A percentile compares a stretch with the other conserved stretches of the same genome.
phyloP scores from a whole-genome alignment of 2,329 filamentous ascomycete species.

The Ophiostoma populinum region DNA sequence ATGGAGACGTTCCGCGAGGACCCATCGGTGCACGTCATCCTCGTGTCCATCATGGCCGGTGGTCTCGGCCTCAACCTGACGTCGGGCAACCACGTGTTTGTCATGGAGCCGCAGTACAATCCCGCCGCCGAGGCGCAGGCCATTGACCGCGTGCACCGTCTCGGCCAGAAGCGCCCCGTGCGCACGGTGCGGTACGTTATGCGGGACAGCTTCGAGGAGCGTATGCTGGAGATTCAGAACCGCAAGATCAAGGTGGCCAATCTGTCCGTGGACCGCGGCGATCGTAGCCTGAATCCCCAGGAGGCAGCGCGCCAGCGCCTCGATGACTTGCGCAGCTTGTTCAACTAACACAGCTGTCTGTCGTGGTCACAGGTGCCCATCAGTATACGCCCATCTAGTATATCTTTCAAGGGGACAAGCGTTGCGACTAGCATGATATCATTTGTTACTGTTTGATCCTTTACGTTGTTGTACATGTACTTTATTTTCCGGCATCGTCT shows the following conservation, averaged over 20 bases:
- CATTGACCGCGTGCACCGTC: conserved; percentile 76
- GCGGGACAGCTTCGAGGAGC: conserved; percentile 80
- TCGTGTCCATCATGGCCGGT: conserved; percentile 84
- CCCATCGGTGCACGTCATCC: conserved; percentile 53
- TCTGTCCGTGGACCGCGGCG: conserved; percentile 27
- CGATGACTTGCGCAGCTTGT: conserved; percentile 40
- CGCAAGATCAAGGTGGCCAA: conserved; percentile 88
- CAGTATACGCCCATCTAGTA: no score
- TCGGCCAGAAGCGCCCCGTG: conserved; percentile 81
- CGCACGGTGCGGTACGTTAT: conserved; percentile 82
- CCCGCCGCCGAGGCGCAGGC: conserved; percentile 90
- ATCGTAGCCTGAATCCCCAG: conserved; percentile 15
- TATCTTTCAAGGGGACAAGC: no score
- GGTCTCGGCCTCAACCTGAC: conserved; percentile 86
- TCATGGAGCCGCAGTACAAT: conserved; percentile 98
- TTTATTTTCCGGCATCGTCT: no score
- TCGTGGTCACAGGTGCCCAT: background rate
- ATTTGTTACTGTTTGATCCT: no score
- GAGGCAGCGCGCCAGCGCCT: conserved; percentile 28
- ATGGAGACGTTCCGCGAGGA: conserved; percentile 67
- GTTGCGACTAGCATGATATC: no score
- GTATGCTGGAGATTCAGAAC: conserved; percentile 74
- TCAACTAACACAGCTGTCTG: conserved; percentile 15
- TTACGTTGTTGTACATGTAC: no score
- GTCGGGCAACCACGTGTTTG: conserved; percentile 68